Base-by-base conservation (phyloP, 1,284 basidiomycete genomes). In the Cutaneotrichosporon curvatum region DNA sequence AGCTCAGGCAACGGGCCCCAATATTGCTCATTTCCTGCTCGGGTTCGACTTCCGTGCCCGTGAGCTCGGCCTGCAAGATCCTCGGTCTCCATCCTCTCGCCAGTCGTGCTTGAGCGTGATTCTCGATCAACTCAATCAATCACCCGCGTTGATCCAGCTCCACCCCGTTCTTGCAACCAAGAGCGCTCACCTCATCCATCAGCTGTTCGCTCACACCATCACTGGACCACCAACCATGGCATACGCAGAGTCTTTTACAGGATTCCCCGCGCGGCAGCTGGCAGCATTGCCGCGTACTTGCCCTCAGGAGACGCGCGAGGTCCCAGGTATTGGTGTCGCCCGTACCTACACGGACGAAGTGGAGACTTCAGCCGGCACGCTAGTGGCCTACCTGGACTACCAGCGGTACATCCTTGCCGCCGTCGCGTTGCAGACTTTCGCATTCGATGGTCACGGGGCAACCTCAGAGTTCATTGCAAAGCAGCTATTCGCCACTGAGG, bases 181-280 rank as follows among this genome's bases (percentile, higher is more conserved):
- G 52, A 85, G 85, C 59, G 90, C 90, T 60, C 80, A 80, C 36
- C 77, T 97, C 36, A 73, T 98, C 12, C 79, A 87, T 62, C 85
- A 94, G 51, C 79, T 98, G 0, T 95, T 88, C 71, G 78, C 83
- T 7, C 87, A 95, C 65, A 79, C 85, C 1, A 78, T 82, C 39
- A 95, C 92, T 0, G 87, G 85, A 6, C 81, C 83, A 21, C 79
- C 85, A 32, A 84, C 84, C 11, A 83, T 89, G 72, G 81, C 89
- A 0, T 97, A 95, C 65, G 77, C 97, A 35, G 83, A 90, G 34
- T 87, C 85, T 3, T 78, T 84, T 19, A 87, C 92, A 67, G 84
- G 91, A 60, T 97, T 92, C 74, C 89, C 94, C 58, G 81, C 82
- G 2, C 78, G 83, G 7, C 91, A 96, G 66, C 78, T 96, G 18